phyloP scores from a whole-genome alignment of 129 eudicot species.

The Mikania micrantha region DNA sequence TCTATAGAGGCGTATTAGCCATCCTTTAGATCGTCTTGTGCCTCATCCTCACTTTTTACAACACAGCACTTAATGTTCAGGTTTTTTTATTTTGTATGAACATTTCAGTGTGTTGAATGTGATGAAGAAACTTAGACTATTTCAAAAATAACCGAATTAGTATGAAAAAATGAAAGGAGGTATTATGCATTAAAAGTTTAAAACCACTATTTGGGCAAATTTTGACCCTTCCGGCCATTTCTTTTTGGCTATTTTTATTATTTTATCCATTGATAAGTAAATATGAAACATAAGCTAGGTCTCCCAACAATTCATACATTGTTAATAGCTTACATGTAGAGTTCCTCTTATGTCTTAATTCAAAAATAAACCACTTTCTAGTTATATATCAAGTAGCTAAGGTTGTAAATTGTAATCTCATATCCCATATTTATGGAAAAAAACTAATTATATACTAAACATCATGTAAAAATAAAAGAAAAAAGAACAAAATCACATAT shows the following conservation, averaged over 20 bases:
- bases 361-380: background rate
- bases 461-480: background rate
- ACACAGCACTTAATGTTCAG: background rate
- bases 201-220: background rate
- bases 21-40: no score
- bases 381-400: no score
- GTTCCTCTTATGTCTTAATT: background rate
- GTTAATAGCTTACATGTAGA: background rate
- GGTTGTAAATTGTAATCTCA: no score
- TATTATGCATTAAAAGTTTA: background rate
- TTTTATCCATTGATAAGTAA: background rate
- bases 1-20: no score
- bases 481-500: no score
- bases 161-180: background rate
- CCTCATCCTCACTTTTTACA: no score
- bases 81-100: background rate
- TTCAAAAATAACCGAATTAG: background rate
- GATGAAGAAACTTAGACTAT: background rate
- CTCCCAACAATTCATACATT: background rate
- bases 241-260: background rate
- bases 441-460: background rate
- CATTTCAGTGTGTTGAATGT: background rate
- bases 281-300: background rate
- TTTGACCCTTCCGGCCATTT: background rate
- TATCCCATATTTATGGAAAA: background rate